phyloP scores from a whole-genome alignment of 768 basidiomycete species.

The Brasilioporus rufonigricans region DNA sequence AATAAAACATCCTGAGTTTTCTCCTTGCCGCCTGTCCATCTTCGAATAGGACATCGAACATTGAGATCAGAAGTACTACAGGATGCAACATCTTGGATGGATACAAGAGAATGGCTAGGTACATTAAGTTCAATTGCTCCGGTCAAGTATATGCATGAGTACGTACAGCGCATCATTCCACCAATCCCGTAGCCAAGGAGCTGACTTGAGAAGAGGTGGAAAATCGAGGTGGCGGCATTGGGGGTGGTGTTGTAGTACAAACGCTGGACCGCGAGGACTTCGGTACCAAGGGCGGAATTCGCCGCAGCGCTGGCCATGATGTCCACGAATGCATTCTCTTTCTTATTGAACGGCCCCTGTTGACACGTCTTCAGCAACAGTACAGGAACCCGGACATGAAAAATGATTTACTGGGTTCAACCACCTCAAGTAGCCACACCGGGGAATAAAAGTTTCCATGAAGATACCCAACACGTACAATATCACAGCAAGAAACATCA shows the following conservation, averaged over 20 bases:
- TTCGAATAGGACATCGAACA: conserved; percentile 39
- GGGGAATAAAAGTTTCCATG: conserved; percentile 47
- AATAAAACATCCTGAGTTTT: conserved; percentile 36
- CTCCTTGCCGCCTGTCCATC: conserved; percentile 37
- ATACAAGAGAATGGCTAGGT: conserved; percentile 36
- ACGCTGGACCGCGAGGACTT: conserved; percentile 54
- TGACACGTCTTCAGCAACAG: neutral
- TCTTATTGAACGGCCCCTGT: conserved; percentile 61
- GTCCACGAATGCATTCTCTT: conserved; percentile 51
- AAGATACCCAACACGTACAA: conserved; percentile 48
- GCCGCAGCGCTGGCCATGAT: conserved; percentile 56
- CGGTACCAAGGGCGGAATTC: conserved; percentile 52
- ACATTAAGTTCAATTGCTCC: neutral
- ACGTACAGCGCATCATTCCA: conserved; percentile 48
- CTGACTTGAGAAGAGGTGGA: conserved; percentile 39
- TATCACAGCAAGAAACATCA: conserved; percentile 55
- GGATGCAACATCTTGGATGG: conserved; percentile 44
- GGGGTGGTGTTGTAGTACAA: conserved; percentile 53
- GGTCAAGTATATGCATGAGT: neutral
- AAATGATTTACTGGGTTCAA: conserved; percentile 45
- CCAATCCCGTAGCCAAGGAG: conserved; percentile 52
- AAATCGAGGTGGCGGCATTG: conserved; percentile 45
- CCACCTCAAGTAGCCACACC: conserved; percentile 41
- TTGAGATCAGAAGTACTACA: conserved; percentile 24
- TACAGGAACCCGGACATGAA: neutral